Conservation (phyloP, 805 yeast species). For the Yamadazyma endophytica region DNA sequence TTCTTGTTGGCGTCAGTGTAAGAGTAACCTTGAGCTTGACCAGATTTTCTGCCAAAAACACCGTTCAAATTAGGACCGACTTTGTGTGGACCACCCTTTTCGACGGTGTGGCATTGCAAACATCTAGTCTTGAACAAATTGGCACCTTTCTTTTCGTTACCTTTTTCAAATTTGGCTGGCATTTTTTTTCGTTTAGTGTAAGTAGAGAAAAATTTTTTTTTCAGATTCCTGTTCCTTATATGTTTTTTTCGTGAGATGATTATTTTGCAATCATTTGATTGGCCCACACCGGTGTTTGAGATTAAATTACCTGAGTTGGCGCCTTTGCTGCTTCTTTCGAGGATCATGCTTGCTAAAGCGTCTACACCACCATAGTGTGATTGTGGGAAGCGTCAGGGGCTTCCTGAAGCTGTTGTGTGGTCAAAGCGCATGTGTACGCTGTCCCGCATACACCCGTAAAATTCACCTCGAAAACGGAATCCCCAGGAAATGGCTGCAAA, state of each 20-base stretch:
- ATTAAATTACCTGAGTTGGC: too few relatives aligned
- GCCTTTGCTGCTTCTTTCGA: too few relatives aligned
- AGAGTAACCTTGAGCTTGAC: constrained; percentile 88
- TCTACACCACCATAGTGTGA: too few relatives aligned
- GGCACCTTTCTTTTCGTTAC: constrained; percentile 79
- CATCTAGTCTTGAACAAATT: constrained; percentile 98
- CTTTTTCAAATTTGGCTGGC: constrained; percentile 45
- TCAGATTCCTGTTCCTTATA: constrained; percentile 1
- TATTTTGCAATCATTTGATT: constrained; percentile 5
- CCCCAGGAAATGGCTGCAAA: too few relatives aligned
- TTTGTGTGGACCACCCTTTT: constrained; percentile 94
- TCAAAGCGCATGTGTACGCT: too few relatives aligned
- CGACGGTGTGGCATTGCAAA: constrained; percentile 97
- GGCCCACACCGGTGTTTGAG: too few relatives aligned
- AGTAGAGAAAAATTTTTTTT: constrained; percentile 3
- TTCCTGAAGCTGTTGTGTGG: too few relatives aligned
- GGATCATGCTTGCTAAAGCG: too few relatives aligned
- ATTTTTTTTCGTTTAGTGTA: constrained; percentile 14
- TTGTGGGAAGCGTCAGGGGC: too few relatives aligned
- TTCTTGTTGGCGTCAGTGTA: constrained; percentile 98
- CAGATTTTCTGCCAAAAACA: constrained; percentile 87
- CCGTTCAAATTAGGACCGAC: constrained; percentile 99
- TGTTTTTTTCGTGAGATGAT: constrained; percentile 4
- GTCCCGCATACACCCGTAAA: too few relatives aligned
- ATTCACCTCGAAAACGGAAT: too few relatives aligned